These are phyloP conservation scores for Chlorokybus atmophyticus DNA, from an alignment of 139 green algal species.

Conservation along the genomic window DNA sequence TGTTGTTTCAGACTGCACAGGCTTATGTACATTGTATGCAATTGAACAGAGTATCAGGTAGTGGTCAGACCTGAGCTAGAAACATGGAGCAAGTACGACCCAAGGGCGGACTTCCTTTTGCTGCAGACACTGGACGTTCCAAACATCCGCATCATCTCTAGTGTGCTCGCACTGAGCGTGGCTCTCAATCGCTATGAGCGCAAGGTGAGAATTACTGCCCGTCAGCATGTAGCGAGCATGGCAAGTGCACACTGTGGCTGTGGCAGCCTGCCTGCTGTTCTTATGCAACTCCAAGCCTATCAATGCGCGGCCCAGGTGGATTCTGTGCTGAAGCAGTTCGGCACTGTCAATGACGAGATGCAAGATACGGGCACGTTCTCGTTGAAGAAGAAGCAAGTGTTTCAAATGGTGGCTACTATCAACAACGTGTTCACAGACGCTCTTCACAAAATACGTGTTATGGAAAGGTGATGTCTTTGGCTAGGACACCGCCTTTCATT, in stretches of 20 bases:
- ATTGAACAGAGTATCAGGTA: conserved; percentile 35
- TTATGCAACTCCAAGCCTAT: no score
- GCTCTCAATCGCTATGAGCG: conserved; percentile 37
- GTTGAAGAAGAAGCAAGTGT: conserved; percentile 37
- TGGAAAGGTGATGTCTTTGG: no score
- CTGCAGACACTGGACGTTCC: conserved; percentile 34
- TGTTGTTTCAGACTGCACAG: no score
- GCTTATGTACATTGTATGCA: no score
- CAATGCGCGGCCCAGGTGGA: no score
- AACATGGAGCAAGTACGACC: conserved; percentile 21
- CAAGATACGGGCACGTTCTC: conserved; percentile 34
- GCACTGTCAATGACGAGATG: conserved; percentile 33
- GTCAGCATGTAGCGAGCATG: background rate
- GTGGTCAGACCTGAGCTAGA: conserved; percentile 20
- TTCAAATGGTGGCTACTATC: conserved; percentile 33
- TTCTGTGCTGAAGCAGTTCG: conserved; percentile 33
- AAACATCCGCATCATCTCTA: conserved; percentile 37
- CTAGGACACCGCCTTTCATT: no score
- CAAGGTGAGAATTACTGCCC: conserved; percentile 12
- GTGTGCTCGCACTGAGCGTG: conserved; percentile 36
- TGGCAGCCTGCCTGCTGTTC: no score
- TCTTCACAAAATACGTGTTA: no score
- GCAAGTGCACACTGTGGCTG: no score
- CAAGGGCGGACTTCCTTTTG: conserved; percentile 21
- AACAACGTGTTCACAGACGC: conserved; percentile 41